These are phyloP conservation scores for Saccharum spontaneum DNA, from an alignment of 176 grass and related monocot species.

Conservation along the genomic window DNA sequence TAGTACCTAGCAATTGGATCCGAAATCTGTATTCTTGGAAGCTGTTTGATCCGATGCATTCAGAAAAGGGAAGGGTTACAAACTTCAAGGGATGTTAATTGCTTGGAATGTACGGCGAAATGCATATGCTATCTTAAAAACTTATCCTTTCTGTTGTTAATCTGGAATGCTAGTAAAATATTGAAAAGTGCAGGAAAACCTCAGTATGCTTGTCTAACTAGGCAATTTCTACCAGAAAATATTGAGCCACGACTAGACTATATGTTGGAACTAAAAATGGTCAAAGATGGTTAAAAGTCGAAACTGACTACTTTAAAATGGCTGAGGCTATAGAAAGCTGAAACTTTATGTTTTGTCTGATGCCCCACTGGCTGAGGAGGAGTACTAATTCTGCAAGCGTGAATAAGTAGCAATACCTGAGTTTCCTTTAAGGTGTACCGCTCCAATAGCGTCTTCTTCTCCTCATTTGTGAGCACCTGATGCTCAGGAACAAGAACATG, in stretches of 20 bases:
- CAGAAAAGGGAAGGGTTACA: conserved; percentile 32
- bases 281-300: neutral
- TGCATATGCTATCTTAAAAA: neutral
- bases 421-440: conserved; percentile 91
- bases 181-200: too few relatives aligned
- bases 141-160: neutral
- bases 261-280: conserved; percentile 20
- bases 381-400: neutral
- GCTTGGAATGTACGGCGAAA: neutral
- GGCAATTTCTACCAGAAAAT: neutral
- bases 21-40: conserved; percentile 87
- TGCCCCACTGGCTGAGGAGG: neutral
- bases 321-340: neutral
- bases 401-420: conserved; percentile 56
- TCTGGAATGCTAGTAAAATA: neutral
- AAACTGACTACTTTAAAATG: conserved; percentile 22
- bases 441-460: conserved; percentile 85
- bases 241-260: neutral
- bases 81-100: neutral
- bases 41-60: conserved; percentile 46
- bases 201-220: neutral
- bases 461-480: conserved; percentile 79
- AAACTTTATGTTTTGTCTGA: neutral
- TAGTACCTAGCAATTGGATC: conserved; percentile 88
- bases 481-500: conserved; percentile 90